Percentiles rank a stretch among this genome's conserved stretches.
Evolutionary conservation across 345 rosid genomes (phyloP).

Genomic region (Acer campestre): DNA sequence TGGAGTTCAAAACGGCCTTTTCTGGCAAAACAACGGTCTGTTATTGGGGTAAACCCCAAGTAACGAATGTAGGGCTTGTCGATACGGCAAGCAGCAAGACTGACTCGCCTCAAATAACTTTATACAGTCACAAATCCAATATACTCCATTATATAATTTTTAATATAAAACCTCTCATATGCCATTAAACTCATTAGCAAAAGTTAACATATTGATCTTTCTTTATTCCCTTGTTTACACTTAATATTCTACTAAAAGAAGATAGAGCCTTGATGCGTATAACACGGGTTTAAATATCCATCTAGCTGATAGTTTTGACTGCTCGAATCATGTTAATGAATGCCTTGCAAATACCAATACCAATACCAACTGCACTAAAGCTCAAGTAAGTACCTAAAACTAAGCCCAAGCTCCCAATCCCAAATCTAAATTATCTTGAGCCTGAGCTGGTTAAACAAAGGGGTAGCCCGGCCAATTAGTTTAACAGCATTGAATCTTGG

Average conservation of each 20-base stretch:
- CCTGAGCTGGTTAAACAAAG: neutral
- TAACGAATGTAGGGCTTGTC: too few species aligned
- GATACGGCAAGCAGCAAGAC: neutral
- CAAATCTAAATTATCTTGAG: neutral
- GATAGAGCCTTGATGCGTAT: neutral
- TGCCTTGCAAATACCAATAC: neutral
- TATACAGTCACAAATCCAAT: neutral
- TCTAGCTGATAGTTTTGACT: neutral
- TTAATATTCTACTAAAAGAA: neutral
- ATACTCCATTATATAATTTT: neutral
- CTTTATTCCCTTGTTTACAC: neutral
- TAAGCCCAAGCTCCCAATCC: neutral
- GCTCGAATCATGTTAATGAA: conserved; percentile 1
- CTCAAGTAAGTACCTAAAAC: neutral
- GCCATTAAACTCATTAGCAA: neutral
- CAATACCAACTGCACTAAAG: neutral
- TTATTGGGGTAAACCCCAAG: too few species aligned
- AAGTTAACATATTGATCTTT: neutral
- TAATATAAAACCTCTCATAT: neutral
- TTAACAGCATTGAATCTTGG: neutral
- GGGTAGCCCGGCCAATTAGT: neutral
- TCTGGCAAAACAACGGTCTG: too few species aligned
- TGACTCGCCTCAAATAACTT: conserved; percentile 1
- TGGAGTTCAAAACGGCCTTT: too few species aligned
- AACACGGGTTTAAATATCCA: neutral